Evolutionary conservation across 192 early-diverging fungal genomes (phyloP), one percentile per base, ranked within the genome.

Genomic region (Backusella liffmaniae): DNA sequence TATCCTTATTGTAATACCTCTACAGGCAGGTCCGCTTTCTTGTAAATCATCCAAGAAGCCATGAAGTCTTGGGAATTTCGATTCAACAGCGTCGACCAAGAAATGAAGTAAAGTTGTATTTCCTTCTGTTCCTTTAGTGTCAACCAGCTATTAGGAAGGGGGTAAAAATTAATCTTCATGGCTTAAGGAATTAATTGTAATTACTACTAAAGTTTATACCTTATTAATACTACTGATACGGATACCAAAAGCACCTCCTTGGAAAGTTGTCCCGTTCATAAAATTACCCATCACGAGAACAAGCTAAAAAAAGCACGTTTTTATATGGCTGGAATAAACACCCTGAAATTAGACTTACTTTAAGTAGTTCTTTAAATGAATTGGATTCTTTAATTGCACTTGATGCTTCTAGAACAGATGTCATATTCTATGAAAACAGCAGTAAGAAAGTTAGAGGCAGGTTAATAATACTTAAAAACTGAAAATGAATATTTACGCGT

Each of bases 161-260:
- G 70, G 8, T 0, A n/a, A 51, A 39, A 35, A 16, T 42, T 69
- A 53, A 26, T 62, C 16, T 16, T 23, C 46, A 49, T 67, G 5
- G 12, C 34, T 7, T 66, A 13, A 9, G 21, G 32, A 37, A 26
- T 5, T 21, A 41, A 37, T 30, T 23, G 21, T n/a, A 30, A 23
- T 23, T 77, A 16, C 26, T n/a, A 75, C 68, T 32, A 8, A 6
- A 41, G 5, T 1, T 29, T 53, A 6, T 79, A 87, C 87, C 79
- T 93, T 93, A 76, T 95, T 95, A 42, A 95, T 91, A 85, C 93
- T 94, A 15, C 88, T 83, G 77, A 94, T 93, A 80, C 90, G 91
- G 72, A 95, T 91, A 16, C 94, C 94, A 85, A 92, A 95, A 4
- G 94, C 94, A n/a, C 93, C 94, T 37, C 94, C 94, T 72, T 93